These are phyloP conservation scores for Cladophialophora yegresii DNA, from an alignment of 2,329 filamentous ascomycete genomes.

Conservation along the genomic window DNA sequence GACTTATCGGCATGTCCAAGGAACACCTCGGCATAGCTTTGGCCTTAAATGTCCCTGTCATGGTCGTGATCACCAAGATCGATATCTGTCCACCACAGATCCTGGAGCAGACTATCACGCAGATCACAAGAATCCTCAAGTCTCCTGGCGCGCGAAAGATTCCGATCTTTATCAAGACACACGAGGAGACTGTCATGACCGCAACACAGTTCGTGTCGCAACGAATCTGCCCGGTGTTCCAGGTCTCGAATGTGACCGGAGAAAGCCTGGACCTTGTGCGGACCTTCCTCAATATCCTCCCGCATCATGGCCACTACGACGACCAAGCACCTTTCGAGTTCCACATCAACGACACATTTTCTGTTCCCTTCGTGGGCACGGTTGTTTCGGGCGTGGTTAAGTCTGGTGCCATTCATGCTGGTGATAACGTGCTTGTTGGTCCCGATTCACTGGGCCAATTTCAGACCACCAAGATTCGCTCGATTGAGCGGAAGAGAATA, in stretches of 20 bases:
- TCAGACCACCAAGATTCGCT: slow-evolving; percentile 79
- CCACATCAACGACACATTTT: slow-evolving; percentile 95
- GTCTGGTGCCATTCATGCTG: slow-evolving; percentile 79
- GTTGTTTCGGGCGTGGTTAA: slow-evolving; percentile 95
- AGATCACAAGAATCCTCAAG: slow-evolving; percentile 90
- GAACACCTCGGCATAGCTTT: slow-evolving; percentile 95
- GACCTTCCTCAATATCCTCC: slow-evolving; percentile 90
- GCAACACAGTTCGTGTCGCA: slow-evolving; percentile 94
- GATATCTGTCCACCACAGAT: slow-evolving; percentile 97
- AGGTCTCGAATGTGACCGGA: slow-evolving; percentile 96
- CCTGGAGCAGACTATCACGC: slow-evolving; percentile 85
- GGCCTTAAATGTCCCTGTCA: slow-evolving; percentile 92
- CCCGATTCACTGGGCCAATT: slow-evolving; percentile 91
- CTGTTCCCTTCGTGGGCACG: slow-evolving; percentile 93
- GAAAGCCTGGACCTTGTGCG: slow-evolving; percentile 87
- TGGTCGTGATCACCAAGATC: slow-evolving; percentile 97
- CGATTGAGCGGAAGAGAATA: slow-evolving; percentile 93
- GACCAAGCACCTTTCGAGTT: slow-evolving; percentile 87
- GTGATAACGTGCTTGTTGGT: slow-evolving; percentile 85
- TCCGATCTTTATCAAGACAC: slow-evolving; percentile 89
- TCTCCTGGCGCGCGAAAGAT: slow-evolving; percentile 93
- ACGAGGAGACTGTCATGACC: slow-evolving; percentile 90
- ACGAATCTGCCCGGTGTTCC: slow-evolving; percentile 94
- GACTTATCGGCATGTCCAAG: slow-evolving; percentile 95
- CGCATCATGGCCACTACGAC: slow-evolving; percentile 92